These are phyloP conservation scores for Alternaria arbusti DNA, from an alignment of 2,329 filamentous ascomycete genomes.

Conservation along the genomic window DNA sequence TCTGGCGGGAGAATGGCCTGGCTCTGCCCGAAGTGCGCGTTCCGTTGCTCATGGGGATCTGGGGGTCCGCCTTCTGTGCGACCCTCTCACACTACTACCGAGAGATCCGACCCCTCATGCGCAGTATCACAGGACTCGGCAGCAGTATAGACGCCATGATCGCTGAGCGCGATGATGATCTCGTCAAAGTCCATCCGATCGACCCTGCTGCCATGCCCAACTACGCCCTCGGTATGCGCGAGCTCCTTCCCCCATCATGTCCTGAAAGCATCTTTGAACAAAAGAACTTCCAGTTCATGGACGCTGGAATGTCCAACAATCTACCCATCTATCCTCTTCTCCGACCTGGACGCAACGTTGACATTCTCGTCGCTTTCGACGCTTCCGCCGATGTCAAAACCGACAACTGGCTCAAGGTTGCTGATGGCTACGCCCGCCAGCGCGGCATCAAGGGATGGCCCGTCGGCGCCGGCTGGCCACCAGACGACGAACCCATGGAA, in stretches of 20 bases:
- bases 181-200: slow-evolving; percentile 93
- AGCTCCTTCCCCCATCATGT: slow-evolving; percentile 74
- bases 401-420: slow-evolving; percentile 95
- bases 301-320: slow-evolving; percentile 98
- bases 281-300: slow-evolving; percentile 75
- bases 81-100: slow-evolving; percentile 96
- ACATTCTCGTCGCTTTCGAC: slow-evolving; percentile 91
- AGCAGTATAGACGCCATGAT: slow-evolving; percentile 80
- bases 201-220: slow-evolving; percentile 92
- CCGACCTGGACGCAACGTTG: slow-evolving; percentile 84
- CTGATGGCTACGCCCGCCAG: slow-evolving; percentile 90
- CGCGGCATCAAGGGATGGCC: slow-evolving; percentile 95
- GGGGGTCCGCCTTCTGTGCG: slow-evolving; percentile 94
- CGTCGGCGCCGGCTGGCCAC: slow-evolving; percentile 91
- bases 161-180: slow-evolving; percentile 78
- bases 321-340: slow-evolving; percentile 94
- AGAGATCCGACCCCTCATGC: slow-evolving; percentile 84
- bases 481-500: slow-evolving; percentile 62
- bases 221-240: slow-evolving; percentile 81
- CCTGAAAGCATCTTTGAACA: slow-evolving; percentile 75
- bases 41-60: slow-evolving; percentile 89
- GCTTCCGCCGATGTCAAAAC: slow-evolving; percentile 90
- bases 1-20: slow-evolving; percentile 67
- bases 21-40: slow-evolving; percentile 84
- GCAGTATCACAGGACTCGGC: slow-evolving; percentile 73